Evolutionary conservation across 1,139 yeast species (phyloP), one percentile per base, ranked within the genome.

Genomic region (Entelexis sorbosivorans): DNA sequence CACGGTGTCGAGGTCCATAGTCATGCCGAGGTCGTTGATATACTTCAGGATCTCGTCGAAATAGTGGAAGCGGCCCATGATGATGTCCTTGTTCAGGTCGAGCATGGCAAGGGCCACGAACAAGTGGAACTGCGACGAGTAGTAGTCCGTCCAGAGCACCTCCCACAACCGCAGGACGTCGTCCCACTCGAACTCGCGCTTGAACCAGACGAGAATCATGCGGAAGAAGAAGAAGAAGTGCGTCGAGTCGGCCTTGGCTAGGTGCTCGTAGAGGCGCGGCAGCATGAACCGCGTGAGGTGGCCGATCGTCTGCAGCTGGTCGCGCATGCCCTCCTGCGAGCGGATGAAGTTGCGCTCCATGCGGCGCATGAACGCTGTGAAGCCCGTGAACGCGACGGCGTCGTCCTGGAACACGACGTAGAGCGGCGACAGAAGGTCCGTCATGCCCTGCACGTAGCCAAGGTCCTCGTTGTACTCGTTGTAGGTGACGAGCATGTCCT

Each of bases 401-500:
- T 89, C 96, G 64, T 89, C 95, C 61, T 80, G 79, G 42, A 86
- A 69, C 8, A 79, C 75, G 42, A 80, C 84, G 64, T 88, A 93
- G 6, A 91, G 67, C 0, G 97, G 97, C 0, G 96, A 82, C 38
- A 93, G 71, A 51, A 91, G 70, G 65, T 91, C 99, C 9, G 94
- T 81, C 99, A 91, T 91, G 2, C 99, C 99, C 68, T 91, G 99
- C 22, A 91, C 96, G 63, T 91, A 91, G 0, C 98, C 98, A 60
- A 93, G 69, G 59, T 87, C 82, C 47, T 71, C 73, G 65, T 91
- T 91, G 65, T 80, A 77, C 66, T 85, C 89, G 65, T 91, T 89
- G 63, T 83, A 91, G 1, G 96, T 86, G 52, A 87, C 73, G 42
- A 91, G 72, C 57, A 93, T 83, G 60, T 85, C 89, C 60, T 88